Percentiles rank a stretch among this genome's conserved stretches.
These are phyloP conservation scores for Fusarium albidum DNA, from an alignment of 2,329 filamentous ascomycete species.

Conservation along the genomic window DNA sequence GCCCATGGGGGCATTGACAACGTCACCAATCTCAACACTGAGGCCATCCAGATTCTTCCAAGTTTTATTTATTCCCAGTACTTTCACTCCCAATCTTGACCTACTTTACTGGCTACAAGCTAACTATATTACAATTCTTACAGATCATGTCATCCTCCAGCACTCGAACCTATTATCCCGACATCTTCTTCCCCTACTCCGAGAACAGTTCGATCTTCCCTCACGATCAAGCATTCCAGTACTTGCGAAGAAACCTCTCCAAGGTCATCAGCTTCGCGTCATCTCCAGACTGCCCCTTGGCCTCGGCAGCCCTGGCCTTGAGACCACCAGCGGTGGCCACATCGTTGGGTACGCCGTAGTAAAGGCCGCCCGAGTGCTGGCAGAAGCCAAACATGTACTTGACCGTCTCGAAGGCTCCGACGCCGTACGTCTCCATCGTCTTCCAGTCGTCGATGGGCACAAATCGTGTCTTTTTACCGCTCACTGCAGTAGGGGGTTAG, in stretches of 20 bases:
- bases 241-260: conserved; percentile 36
- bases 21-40: no score
- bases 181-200: no score
- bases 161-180: not conserved
- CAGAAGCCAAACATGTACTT: conserved; percentile 49
- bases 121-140: no score
- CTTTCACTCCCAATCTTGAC: no score
- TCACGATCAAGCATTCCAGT: conserved; percentile 29
- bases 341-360: conserved; percentile 43
- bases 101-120: no score
- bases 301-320: conserved; percentile 41
- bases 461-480: conserved; percentile 44
- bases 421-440: conserved; percentile 44
- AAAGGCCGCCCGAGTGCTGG: conserved; percentile 44
- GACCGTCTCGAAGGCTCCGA: conserved; percentile 45
- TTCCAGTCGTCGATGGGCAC: conserved; percentile 44
- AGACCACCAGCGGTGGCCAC: conserved; percentile 36
- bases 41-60: no score
- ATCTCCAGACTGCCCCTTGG: conserved; percentile 35
- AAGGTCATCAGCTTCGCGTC: conserved; percentile 36
- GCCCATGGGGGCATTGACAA: no score
- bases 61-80: no score
- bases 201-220: not conserved
- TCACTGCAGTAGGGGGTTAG: conserved; percentile 35
- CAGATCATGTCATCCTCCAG: no score